Conservation (phyloP, 139 green algal species). For the Nannochloris sp. region DNA sequence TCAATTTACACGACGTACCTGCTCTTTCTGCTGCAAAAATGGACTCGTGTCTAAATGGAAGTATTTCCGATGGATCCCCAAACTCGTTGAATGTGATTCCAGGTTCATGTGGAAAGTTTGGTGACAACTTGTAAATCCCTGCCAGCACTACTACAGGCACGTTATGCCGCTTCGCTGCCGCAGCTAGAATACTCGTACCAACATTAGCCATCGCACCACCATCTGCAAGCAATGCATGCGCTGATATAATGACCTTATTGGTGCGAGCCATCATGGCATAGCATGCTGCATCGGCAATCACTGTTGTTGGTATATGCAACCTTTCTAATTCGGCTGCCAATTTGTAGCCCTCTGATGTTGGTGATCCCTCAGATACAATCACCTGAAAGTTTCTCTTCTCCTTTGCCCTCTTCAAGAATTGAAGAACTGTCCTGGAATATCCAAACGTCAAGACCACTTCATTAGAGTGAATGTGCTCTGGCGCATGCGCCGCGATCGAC, state of each 20-base stretch:
- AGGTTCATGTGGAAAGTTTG: constrained; percentile 84
- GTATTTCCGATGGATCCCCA: constrained; percentile 38
- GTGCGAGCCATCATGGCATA: constrained; percentile 95
- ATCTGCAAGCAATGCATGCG: constrained; percentile 88
- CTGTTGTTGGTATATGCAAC: constrained; percentile 70
- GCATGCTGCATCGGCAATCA: constrained; percentile 81
- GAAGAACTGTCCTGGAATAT: constrained; percentile 57
- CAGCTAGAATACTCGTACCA: constrained; percentile 69
- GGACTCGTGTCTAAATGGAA: constrained; percentile 18
- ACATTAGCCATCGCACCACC: constrained; percentile 77
- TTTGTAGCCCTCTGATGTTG: constrained; percentile 71
- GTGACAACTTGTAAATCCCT: constrained; percentile 87
- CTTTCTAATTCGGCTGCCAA: constrained; percentile 75
- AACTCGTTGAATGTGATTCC: constrained; percentile 78
- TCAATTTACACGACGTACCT: neutral
- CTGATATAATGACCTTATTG: constrained; percentile 89
- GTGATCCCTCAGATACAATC: constrained; percentile 86
- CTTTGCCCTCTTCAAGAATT: constrained; percentile 76
- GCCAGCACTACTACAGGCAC: constrained; percentile 93
- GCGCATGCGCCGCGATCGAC: constrained; percentile 69
- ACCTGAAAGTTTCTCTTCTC: constrained; percentile 91
- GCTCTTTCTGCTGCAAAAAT: constrained; percentile 14
- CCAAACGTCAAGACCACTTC: constrained; percentile 83
- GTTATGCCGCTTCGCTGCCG: constrained; percentile 74
- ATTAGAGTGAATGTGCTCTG: constrained; percentile 89